A percentile compares a stretch with the other conserved stretches of the same genome.
phyloP scores from a whole-genome alignment of 768 basidiomycete genomes.

The Leccinum ochraceum region DNA sequence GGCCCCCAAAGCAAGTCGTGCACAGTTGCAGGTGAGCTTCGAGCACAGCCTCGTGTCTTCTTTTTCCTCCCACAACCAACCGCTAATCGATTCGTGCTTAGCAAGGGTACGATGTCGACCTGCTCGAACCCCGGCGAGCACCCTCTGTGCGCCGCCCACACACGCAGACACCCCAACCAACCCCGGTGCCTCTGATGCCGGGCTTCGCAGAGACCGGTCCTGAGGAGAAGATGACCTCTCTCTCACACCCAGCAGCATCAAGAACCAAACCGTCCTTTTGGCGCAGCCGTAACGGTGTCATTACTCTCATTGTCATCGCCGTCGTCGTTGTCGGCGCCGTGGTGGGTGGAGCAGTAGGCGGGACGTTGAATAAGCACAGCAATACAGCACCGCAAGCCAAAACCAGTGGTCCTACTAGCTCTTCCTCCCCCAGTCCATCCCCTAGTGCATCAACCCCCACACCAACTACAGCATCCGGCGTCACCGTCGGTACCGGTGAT shows the following conservation, averaged over 20 bases:
- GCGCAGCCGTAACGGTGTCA: conserved; percentile 46
- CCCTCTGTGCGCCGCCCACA: conserved; percentile 20
- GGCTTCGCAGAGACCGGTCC: conserved; percentile 12
- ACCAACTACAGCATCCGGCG: not conserved
- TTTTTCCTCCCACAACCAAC: too few species aligned
- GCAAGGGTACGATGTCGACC: conserved; percentile 57
- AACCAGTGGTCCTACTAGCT: rapidly evolving
- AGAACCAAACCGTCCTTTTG: conserved; percentile 43
- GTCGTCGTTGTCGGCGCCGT: conserved; percentile 50
- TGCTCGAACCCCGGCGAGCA: conserved; percentile 36
- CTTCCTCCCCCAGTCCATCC: not conserved
- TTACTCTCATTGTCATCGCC: conserved; percentile 38
- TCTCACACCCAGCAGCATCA: not conserved
- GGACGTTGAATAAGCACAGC: conserved; percentile 36
- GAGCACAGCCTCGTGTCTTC: conserved; percentile 16
- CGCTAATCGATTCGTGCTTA: conserved; percentile 18
- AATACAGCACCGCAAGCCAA: not conserved
- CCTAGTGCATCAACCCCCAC: not conserved
- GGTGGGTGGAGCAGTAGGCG: conserved; percentile 62
- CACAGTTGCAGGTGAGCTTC: conserved; percentile 43
- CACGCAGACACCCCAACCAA: conserved; percentile 10
- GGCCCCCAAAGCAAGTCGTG: conserved; percentile 44
- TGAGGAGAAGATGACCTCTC: conserved; percentile 13
- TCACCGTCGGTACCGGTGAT: not conserved
- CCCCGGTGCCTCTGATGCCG: conserved; percentile 12